phyloP scores from a whole-genome alignment of 176 grass and related monocot genomes.

The Aegilops umbellulata region DNA sequence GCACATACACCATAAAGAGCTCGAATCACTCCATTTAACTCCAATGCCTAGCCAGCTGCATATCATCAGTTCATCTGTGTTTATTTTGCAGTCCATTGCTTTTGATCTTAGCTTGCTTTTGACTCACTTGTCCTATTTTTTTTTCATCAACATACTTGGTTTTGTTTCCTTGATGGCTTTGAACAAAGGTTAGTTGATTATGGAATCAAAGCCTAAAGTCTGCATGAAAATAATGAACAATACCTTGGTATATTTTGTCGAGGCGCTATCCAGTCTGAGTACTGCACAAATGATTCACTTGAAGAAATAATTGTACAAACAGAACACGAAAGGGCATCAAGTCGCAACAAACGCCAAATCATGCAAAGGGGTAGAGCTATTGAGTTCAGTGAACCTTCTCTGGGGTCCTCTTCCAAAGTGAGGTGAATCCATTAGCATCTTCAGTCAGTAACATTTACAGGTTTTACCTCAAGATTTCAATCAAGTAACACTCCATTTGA shows the following conservation, averaged over 20 bases:
- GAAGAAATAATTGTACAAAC: background rate
- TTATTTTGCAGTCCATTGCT: conserved; percentile 27
- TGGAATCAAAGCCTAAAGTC: background rate
- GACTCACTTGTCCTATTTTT: conserved; percentile 52
- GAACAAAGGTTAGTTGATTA: background rate
- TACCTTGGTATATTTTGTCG: background rate
- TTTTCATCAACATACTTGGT: conserved; percentile 47
- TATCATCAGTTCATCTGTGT: background rate
- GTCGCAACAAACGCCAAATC: background rate
- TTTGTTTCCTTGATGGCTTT: conserved; percentile 49
- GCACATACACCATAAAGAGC: background rate
- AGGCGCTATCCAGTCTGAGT: background rate
- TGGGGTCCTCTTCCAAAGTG: background rate
- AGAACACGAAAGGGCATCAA: background rate
- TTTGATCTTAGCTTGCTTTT: conserved; percentile 40
- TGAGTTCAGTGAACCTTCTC: background rate
- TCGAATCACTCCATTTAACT: background rate
- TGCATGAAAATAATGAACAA: background rate
- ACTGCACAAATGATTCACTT: background rate
- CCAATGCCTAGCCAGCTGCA: conserved; percentile 21
- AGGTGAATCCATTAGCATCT: background rate
- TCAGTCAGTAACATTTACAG: background rate
- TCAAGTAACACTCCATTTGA: background rate
- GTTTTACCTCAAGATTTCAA: background rate
- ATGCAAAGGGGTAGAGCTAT: background rate